A percentile compares a stretch with the other conserved stretches of the same genome.
These are phyloP conservation scores for Sordariomycetes sp. DNA, from an alignment of 2,329 filamentous ascomycete genomes.

Conservation along the genomic window DNA sequence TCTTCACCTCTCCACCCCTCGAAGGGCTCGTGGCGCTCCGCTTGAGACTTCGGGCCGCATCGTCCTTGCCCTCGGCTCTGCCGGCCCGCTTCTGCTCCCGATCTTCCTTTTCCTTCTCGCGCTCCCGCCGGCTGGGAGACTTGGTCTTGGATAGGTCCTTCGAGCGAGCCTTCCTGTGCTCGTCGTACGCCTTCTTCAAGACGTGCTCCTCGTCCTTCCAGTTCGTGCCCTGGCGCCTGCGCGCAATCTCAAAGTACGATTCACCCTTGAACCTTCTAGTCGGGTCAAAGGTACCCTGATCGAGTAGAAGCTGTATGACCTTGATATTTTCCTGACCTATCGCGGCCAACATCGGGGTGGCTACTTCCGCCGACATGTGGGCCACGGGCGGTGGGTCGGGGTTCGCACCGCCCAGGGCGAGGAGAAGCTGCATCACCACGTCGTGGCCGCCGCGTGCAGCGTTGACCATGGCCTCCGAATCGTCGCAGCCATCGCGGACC, in stretches of 20 bases:
- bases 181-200: conserved; percentile 63
- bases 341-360: conserved; percentile 86
- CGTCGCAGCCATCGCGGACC: conserved; percentile 48
- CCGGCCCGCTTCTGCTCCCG: conserved; percentile 25
- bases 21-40: conserved; percentile 34
- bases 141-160: conserved; percentile 34
- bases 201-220: conserved; percentile 83
- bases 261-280: conserved; percentile 63
- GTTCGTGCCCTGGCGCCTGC: conserved; percentile 68
- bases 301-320: conserved; percentile 68
- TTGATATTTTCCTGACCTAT: conserved; percentile 82
- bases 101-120: conserved; percentile 22
- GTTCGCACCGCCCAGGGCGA: conserved; percentile 53
- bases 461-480: conserved; percentile 78
- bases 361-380: conserved; percentile 51
- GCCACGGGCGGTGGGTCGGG: conserved; percentile 56
- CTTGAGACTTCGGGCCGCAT: conserved; percentile 24
- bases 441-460: conserved; percentile 88
- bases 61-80: conserved; percentile 30
- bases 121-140: conserved; percentile 31
- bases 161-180: conserved; percentile 36
- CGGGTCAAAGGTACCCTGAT: conserved; percentile 69
- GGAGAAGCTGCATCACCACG: conserved; percentile 66
- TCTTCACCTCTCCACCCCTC: conserved; percentile 31
- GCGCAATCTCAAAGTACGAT: conserved; percentile 78